Evolutionary conservation across 2,329 filamentous ascomycete genomes (phyloP), one percentile per base, ranked within the genome.

Genomic region (Malbranchea cinnamomea): DNA sequence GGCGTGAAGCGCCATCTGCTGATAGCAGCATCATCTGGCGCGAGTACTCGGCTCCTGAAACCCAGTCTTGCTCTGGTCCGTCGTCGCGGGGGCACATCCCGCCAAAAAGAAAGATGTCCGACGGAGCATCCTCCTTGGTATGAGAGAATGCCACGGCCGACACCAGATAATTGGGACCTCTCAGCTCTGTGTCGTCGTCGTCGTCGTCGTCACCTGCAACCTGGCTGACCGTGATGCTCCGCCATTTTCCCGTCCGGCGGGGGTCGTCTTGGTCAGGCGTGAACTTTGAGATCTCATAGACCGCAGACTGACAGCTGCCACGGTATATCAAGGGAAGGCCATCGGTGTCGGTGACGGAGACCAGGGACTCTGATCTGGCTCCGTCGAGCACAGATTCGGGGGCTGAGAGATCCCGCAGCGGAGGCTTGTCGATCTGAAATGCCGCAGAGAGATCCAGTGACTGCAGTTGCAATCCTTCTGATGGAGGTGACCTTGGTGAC

Each of bases 71-170:
- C 11, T 54, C 48, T 12, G 59, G 52, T n/a, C 52, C 48, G 5
- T 52, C 52, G 2, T 46, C 42, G 15, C 48, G 54, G 4, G 78
- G 76, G 45, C 87, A 95, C 83, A 94, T 92, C 41, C 87, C 87
- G 20, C 84, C 87, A 53, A 92, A 94, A 5, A 76, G 59, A 48
- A 84, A 92, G 12, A 78, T 56, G 7, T 62, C 62, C 0, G 71
- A 67, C 8, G 22, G 28, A 17, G 36, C 21, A 11, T 18, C 10
- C 11, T 23, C 33, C 3, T 71, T 57, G 20, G 62, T 67, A 18
- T 63, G 65, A 12, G 81, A 76, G 49, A 84, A 92, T 14, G 74
- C 64, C 30, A 89, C 62, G 9, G 71, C 69, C 6, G 57, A 57
- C 2, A 65, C 64, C 15, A 79, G 58, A 37, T 65, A 74, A 34